A percentile compares a stretch with the other conserved stretches of the same genome.
Evolutionary conservation across 345 rosid species (phyloP).

Genomic region (Angophora floribunda): DNA sequence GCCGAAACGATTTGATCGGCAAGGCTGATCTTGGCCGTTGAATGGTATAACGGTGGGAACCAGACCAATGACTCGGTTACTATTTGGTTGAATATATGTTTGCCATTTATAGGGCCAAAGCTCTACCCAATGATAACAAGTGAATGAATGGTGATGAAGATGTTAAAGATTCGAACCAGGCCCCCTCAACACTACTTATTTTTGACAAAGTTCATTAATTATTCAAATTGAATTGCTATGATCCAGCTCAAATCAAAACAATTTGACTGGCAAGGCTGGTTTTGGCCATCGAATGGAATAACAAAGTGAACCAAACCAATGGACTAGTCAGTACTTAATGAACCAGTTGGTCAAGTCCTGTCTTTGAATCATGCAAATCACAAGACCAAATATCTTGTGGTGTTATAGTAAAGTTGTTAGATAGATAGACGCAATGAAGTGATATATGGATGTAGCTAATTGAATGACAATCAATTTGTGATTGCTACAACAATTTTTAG

Average conservation of each 20-base stretch:
- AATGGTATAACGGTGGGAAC: not conserved
- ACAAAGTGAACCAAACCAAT: no score
- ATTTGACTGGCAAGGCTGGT: no score
- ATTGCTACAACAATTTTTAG: not conserved
- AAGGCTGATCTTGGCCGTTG: not conserved
- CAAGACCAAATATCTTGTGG: not conserved
- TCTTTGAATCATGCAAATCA: not conserved
- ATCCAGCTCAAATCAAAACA: no score
- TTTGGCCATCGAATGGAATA: no score
- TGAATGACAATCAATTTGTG: not conserved
- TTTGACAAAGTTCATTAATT: no score
- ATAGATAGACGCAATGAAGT: not conserved
- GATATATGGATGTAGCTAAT: not conserved
- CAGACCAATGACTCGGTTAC: not conserved
- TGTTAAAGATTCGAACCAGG: no score
- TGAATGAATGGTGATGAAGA: no score
- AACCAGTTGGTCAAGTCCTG: not conserved
- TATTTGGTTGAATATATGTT: not conserved
- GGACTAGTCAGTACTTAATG: no score
- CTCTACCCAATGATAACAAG: no score
- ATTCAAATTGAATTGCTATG: no score
- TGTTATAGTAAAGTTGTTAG: not conserved
- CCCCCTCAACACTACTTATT: no score
- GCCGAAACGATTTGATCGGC: not conserved
- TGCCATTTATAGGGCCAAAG: no score